These are phyloP conservation scores for Omphalea diandra DNA, from an alignment of 441 rosid species.

Conservation along the genomic window DNA sequence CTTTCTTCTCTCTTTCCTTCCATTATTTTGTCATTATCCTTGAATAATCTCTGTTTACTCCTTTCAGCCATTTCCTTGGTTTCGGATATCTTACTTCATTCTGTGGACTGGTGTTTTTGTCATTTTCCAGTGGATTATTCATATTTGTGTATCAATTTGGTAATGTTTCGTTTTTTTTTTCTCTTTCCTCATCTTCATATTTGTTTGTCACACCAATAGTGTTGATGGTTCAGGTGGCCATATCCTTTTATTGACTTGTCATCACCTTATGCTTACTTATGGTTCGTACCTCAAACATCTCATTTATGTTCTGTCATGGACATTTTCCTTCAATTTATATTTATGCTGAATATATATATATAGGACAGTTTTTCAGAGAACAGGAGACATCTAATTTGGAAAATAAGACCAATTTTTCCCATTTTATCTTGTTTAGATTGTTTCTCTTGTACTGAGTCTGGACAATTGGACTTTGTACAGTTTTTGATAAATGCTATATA, in stretches of 20 bases:
- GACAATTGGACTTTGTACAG: neutral
- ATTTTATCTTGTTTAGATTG: neutral
- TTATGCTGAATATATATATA: neutral
- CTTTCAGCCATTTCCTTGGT: constrained; percentile 79
- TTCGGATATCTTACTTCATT: constrained; percentile 87
- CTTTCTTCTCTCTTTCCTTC: neutral
- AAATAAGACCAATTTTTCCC: neutral
- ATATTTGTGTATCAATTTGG: constrained; percentile 61
- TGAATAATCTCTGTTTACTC: neutral
- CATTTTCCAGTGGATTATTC: constrained; percentile 75
- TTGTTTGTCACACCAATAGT: constrained; percentile 10
- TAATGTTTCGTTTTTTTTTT: constrained; percentile 29
- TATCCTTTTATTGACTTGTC: constrained; percentile 88
- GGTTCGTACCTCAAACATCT: constrained; percentile 43
- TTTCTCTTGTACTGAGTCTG: no score
- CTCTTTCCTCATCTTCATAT: neutral
- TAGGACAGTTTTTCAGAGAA: neutral
- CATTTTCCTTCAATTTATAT: neutral
- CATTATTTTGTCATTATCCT: neutral
- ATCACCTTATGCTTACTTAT: constrained; percentile 77
- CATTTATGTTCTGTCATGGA: neutral
- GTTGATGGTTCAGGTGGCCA: constrained; percentile 72
- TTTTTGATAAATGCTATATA: neutral
- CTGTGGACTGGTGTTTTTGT: constrained; percentile 75
- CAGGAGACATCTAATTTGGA: neutral